Base-by-base conservation (phyloP, 2,329 filamentous ascomycete genomes). In the Fusarium illudens region DNA sequence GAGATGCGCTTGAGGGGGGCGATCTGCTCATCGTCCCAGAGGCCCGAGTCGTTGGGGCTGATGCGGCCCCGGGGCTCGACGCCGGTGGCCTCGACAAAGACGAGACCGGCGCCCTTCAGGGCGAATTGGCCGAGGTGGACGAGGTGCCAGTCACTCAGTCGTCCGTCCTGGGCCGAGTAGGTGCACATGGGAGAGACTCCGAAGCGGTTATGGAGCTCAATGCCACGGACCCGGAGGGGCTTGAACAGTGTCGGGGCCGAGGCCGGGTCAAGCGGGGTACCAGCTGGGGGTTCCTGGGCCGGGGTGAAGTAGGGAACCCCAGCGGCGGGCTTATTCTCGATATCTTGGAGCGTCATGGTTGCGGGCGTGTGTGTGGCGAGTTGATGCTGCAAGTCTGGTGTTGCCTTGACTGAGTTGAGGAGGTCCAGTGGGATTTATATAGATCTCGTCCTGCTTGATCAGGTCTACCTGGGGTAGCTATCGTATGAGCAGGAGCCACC, bases 11-110 rank as follows among this genome's bases (percentile, higher is more conserved):
- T 86, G 60, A 96, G 80, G 0, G 90, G 89, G 66, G 86, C 89
- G 63, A 94, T 90, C 77, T 97, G 94, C 32, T 86, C 88, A 77
- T 97, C 94, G 65, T 91, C 84, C 94, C 94, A 97, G 8, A 97
- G 80, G 1, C 94, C 93, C 12, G 83, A 80, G 76, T 95, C 92
- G 76, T 94, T 84, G 1, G 93, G 93, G 1, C 92, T 91, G 81
- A 97, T 97, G 58, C 94, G 87, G 27, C 94, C 94, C 70, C 94
- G 89, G 6, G 92, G 80, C 10, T 87, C 83, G 0, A 97, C 91
- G 30, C 89, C 84, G 1, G 92, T 94, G 25, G 94, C 93, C 81
- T 97, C 94, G 60, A 94, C 84, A 62, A 94, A 87, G 50, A 90
- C 82, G 17, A 97, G 82, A 2, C 88, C 91, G 0, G 92, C 90